These are phyloP conservation scores for Phytophthora colocasiae DNA, from an alignment of 352 stramenopile genomes.

Conservation along the genomic window DNA sequence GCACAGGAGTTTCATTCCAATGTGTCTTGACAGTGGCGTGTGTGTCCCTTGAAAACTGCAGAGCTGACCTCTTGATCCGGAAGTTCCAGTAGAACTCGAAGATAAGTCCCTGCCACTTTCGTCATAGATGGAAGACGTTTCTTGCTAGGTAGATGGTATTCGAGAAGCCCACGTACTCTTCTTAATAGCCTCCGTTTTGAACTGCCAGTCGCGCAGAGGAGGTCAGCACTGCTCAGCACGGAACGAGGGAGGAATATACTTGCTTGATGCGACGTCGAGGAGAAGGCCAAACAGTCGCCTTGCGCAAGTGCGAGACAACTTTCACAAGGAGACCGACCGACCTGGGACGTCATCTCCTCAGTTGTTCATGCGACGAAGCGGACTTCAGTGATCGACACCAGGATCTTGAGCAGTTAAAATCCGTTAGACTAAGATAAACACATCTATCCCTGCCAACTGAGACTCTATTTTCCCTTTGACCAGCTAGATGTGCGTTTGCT, in stretches of 20 bases:
- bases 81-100: no score
- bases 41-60: conserved; percentile 2
- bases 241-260: conserved; percentile 19
- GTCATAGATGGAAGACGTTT: conserved; percentile 15
- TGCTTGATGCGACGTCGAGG: conserved; percentile 10
- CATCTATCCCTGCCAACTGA: background rate
- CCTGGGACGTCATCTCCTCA: conserved; percentile 2
- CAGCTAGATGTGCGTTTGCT: no score
- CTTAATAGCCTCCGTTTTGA: background rate
- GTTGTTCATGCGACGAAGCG: conserved; percentile 9
- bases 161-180: background rate
- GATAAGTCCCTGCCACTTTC: conserved; percentile 3
- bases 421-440: conserved; percentile 19
- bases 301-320: conserved; percentile 16
- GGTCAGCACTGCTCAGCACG: background rate
- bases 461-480: no score
- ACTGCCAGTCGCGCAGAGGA: conserved; percentile 1
- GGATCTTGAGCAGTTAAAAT: background rate
- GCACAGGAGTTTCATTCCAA: conserved; percentile 15
- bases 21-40: conserved; percentile 12
- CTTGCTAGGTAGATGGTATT: background rate
- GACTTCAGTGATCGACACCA: conserved; percentile 21
- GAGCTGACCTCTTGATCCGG: background rate
- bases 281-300: conserved; percentile 12
- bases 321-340: background rate